Evolutionary conservation across 768 basidiomycete genomes (phyloP).

Genomic region (Auricularia sp.): DNA sequence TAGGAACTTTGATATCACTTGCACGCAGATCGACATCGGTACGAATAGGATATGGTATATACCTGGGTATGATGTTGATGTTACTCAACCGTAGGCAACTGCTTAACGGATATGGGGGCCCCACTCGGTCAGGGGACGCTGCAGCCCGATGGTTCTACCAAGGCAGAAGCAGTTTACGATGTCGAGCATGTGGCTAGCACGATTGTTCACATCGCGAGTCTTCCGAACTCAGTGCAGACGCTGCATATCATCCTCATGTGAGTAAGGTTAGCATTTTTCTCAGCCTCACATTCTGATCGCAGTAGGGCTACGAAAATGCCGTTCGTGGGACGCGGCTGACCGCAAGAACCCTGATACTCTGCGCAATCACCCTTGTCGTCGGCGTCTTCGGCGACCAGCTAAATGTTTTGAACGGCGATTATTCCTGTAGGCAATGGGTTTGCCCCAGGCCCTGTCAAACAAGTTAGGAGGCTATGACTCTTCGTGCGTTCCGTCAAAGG

Average conservation of each 20-base stretch:
- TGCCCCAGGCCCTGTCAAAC: too few species aligned
- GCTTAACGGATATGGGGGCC: constrained; percentile 49
- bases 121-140: constrained; percentile 40
- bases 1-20: constrained; percentile 58
- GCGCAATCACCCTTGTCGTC: too few species aligned
- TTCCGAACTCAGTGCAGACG: constrained; percentile 62
- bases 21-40: constrained; percentile 81
- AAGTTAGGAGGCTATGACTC: too few species aligned
- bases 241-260: constrained; percentile 69
- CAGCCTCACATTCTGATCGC: background rate
- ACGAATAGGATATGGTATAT: background rate
- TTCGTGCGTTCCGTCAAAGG: too few species aligned
- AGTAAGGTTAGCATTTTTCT: constrained; percentile 12
- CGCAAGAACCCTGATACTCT: too few species aligned
- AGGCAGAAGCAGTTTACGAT: constrained; percentile 57
- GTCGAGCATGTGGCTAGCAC: constrained; percentile 62
- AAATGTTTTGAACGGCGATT: too few species aligned
- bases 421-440: too few species aligned
- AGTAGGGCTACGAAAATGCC: constrained; percentile 37
- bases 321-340: constrained; percentile 36
- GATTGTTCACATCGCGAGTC: constrained; percentile 57
- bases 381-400: too few species aligned
- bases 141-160: constrained; percentile 56
- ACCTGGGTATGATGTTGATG: background rate
- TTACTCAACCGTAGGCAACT: constrained; percentile 45